Conservation (phyloP, 2,329 filamentous ascomycete genomes). For the Penicillium olsonii region DNA sequence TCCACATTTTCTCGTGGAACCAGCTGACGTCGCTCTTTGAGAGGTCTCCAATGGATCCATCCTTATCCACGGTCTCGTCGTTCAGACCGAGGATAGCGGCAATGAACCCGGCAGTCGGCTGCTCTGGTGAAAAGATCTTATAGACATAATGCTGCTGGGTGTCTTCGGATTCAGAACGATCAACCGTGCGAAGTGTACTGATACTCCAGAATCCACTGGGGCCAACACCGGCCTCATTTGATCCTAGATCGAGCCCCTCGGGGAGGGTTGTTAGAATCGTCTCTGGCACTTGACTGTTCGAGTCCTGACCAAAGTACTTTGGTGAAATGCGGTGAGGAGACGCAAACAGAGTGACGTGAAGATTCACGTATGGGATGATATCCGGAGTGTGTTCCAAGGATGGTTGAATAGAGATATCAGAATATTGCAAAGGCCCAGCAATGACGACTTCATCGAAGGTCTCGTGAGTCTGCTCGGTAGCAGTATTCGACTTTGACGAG, state of each 20-base stretch:
- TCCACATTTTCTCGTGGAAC: slow-evolving; percentile 75
- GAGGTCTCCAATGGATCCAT: slow-evolving; percentile 37
- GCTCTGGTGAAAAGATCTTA: slow-evolving; percentile 65
- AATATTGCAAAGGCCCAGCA: slow-evolving; percentile 80
- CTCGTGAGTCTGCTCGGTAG: slow-evolving; percentile 12
- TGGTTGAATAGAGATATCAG: slow-evolving; percentile 60
- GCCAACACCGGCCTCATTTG: slow-evolving; percentile 60
- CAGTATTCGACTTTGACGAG: slow-evolving; percentile 31
- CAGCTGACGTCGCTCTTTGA: slow-evolving; percentile 62
- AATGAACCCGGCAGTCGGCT: slow-evolving; percentile 51
- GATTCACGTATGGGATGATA: slow-evolving; percentile 76
- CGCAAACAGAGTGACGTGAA: slow-evolving; percentile 89
- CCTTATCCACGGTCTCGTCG: slow-evolving; percentile 16
- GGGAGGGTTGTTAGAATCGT: slow-evolving; percentile 81
- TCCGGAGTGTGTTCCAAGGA: slow-evolving; percentile 61
- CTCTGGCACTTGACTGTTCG: slow-evolving; percentile 59
- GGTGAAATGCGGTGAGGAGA: slow-evolving; percentile 73
- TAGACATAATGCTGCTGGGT: slow-evolving; percentile 58
- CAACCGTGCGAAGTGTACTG: slow-evolving; percentile 67
- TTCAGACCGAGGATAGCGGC: slow-evolving; percentile 50
- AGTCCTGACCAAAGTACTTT: slow-evolving; percentile 67
- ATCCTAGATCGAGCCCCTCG: slow-evolving; percentile 46
- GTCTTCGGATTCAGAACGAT: slow-evolving; percentile 54
- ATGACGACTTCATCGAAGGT: slow-evolving; percentile 79
- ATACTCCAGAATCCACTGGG: slow-evolving; percentile 82